Evolutionary conservation across 352 stramenopile species (phyloP).

Genomic region (Globisporangium irregulare): DNA sequence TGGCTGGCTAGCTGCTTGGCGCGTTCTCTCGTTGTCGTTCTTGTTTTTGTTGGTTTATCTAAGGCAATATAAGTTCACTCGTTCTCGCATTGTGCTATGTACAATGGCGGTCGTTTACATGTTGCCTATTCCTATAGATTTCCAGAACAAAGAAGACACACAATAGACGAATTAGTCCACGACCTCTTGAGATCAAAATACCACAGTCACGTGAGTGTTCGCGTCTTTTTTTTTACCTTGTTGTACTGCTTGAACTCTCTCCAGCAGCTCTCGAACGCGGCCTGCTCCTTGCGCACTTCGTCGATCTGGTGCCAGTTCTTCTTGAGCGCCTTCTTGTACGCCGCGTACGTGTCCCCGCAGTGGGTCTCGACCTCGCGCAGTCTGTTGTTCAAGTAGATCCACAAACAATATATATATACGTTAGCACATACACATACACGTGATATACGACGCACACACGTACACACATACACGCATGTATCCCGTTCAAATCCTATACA

Average conservation of each 20-base stretch:
- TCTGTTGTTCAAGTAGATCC: conserved; percentile 22
- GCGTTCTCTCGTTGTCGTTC: background rate
- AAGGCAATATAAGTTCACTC: conserved; percentile 19
- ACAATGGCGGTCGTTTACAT: conserved; percentile 11
- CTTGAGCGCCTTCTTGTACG: conserved; percentile 88
- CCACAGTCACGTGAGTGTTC: background rate
- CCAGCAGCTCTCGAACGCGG: conserved; percentile 84
- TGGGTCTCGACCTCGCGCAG: conserved; percentile 76
- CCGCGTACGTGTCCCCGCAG: conserved; percentile 82
- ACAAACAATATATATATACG: background rate
- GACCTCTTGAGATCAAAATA: background rate
- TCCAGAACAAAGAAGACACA: background rate
- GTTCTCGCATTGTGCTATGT: conserved; percentile 9
- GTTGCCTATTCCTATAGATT: conserved; percentile 12
- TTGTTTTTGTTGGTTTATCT: conserved; percentile 8
- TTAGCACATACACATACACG: conserved; percentile 3
- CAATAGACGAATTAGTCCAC: background rate
- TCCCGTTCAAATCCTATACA: background rate
- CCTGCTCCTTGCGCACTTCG: conserved; percentile 81
- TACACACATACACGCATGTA: background rate
- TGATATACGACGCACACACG: background rate
- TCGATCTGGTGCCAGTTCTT: conserved; percentile 89
- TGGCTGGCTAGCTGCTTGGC: background rate
- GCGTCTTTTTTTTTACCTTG: conserved; percentile 11
- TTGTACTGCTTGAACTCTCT: conserved; percentile 73